Base-by-base conservation (phyloP, 257 asterid species). In the Nicotiana noctiflora region DNA sequence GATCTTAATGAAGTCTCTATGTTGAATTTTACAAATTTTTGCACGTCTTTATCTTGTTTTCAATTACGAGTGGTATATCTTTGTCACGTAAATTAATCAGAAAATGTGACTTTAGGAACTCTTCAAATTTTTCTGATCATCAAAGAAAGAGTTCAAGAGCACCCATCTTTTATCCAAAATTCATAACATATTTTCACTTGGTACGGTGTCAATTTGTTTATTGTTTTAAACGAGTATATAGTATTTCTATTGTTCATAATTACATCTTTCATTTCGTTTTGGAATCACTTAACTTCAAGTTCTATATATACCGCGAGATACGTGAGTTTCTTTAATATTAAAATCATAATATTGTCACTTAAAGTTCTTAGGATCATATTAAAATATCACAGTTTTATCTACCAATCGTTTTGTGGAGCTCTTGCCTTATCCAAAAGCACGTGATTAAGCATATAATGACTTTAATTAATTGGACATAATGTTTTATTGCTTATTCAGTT, bases 391-490 rank as follows among this genome's bases (percentile, higher is more conserved):
- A 44, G 60, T 15, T 23, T 25, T 11, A 10, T 25, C 25, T 0
- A 12, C 15, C 55, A 49, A 49, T 11, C 15, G 15, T n/a, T 27
- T 23, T 13, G 13, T 23, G 34, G 13, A 23, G 17, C 8, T 61
- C 2, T 62, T 46, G 8, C 17, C 78, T 74, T 23, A 72, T 72
- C 78, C 60, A 72, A 72, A 72, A 49, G 25, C 79, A 74, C 57
- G 61, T 84, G 83, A 81, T 84, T 81, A 74, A 74, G 61, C 79
- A 72, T 14, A 68, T n/a, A 63, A 75, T 80, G 79, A 46, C 79
- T 17, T 79, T 49, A 63, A 63, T 79, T 82, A 82, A 64, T 63
- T 79, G 79, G 31, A 77, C 63, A 32, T 31, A 6, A 76, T 31
- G 80, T 82, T 40, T 21, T 14, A 17, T 83, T 57, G 61, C 23